Percentiles rank a stretch among this genome's conserved stretches.
phyloP scores from a whole-genome alignment of 495 filamentous ascomycete species.

The Trichoderma parareesei region DNA sequence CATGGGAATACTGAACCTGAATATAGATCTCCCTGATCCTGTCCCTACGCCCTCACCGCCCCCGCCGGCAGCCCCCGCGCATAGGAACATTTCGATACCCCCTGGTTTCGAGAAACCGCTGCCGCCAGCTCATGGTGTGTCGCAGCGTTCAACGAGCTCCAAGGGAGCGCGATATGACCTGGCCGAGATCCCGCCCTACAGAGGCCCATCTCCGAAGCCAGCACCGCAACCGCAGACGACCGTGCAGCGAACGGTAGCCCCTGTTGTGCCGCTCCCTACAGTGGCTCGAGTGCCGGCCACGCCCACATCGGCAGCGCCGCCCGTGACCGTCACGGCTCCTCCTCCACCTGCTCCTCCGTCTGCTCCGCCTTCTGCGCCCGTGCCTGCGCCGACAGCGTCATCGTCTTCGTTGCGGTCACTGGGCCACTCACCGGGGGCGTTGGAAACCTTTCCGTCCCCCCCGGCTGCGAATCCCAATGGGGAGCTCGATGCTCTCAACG shows the following conservation, averaged over 20 bases:
- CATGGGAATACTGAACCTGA: conserved; percentile 43
- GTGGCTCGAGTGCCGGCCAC: not conserved
- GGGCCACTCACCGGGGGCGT: not conserved
- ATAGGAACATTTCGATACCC: conserved; percentile 1
- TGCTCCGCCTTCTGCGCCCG: conserved; percentile 17
- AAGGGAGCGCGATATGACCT: conserved; percentile 32
- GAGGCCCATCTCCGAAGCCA: conserved; percentile 20
- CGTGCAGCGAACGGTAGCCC: conserved; percentile 6
- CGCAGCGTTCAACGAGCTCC: conserved; percentile 19
- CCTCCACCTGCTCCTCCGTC: conserved; percentile 10
- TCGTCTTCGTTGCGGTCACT: not conserved
- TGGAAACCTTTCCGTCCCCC: conserved; percentile 33
- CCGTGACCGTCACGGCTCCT: not conserved
- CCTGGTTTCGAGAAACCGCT: not conserved
- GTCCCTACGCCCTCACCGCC: not conserved
- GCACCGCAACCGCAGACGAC: conserved; percentile 1
- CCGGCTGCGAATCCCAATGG: conserved; percentile 38
- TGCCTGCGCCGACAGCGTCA: not conserved
- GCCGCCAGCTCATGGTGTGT: conserved; percentile 9
- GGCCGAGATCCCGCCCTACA: conserved; percentile 48
- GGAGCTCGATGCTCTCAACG: conserved; percentile 55
- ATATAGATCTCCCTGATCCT: conserved; percentile 1
- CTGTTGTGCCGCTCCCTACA: not conserved
- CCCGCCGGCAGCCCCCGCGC: not conserved
- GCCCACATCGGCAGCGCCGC: not conserved